These are phyloP conservation scores for Medakamo hakoo DNA, from an alignment of 139 green algal genomes.

Conservation along the genomic window DNA sequence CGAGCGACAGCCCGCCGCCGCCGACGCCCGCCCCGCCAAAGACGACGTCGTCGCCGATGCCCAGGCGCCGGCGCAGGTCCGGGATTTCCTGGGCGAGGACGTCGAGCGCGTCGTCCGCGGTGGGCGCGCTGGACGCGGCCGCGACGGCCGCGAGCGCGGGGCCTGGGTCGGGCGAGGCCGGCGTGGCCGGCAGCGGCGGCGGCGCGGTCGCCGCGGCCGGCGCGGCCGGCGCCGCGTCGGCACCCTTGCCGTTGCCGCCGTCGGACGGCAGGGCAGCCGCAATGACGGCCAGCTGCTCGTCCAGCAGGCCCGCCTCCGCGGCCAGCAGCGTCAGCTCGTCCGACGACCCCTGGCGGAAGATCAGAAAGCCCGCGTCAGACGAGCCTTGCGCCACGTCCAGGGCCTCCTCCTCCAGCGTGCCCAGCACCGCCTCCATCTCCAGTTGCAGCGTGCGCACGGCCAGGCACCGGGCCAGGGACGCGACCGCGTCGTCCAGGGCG, in stretches of 20 bases:
- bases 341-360: constrained; percentile 27
- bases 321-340: constrained; percentile 76
- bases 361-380: constrained; percentile 10
- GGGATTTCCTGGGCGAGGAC: constrained; percentile 66
- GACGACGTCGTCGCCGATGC: constrained; percentile 54
- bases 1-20: neutral
- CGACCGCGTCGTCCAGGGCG: constrained; percentile 59
- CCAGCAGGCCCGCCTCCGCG: constrained; percentile 70
- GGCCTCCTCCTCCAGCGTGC: constrained; percentile 70
- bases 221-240: too few relatives aligned
- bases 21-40: constrained; percentile 36
- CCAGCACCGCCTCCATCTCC: constrained; percentile 80
- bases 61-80: constrained; percentile 65
- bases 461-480: constrained; percentile 15
- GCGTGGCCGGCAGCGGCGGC: too few relatives aligned
- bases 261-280: constrained; percentile 12
- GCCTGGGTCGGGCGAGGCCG: too few relatives aligned
- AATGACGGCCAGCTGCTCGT: constrained; percentile 51
- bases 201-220: too few relatives aligned
- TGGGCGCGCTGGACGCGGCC: constrained; percentile 6
- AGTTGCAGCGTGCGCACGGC: constrained; percentile 62
- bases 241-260: constrained; percentile 16
- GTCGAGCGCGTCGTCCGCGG: constrained; percentile 50
- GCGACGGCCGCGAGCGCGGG: neutral
- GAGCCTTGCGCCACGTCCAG: constrained; percentile 36